Evolutionary conservation across 805 yeast genomes (phyloP), one percentile per base, ranked within the genome.

Genomic region (Kodamaea sagamina): DNA sequence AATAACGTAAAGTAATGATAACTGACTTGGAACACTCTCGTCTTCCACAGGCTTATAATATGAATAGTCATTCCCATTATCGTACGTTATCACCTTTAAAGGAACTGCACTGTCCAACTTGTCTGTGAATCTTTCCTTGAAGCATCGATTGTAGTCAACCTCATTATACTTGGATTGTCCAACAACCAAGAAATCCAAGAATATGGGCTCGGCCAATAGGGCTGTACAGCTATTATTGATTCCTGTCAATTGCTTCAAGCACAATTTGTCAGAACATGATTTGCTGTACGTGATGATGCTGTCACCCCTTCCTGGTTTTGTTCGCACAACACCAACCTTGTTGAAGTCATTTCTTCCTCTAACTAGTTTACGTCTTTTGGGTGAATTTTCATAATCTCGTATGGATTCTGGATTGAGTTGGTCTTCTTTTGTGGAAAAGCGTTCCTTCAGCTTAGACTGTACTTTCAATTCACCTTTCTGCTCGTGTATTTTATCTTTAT

Each of bases 251-350:
- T 88, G 97, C 46, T 74, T 74, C 38, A 83, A 41, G 32, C 86
- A 73, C 18, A 92, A 60, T 55, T 92, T 92, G 59, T 92, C 98
- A 1, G 95, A 81, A 59, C 98, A 92, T 1, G 96, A 87, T 59
- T 89, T 92, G 22, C 95, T 86, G 38, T 76, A 61, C 0, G 95
- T 77, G 3, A 80, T 49, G 1, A 76, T 74, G 2, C 97, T 84
- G 58, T 93, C 98, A 21, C 71, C 59, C 39, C 98, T 62, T 1
- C 99, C 99, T 0, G 98, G 99, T 57, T 93, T 92, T 0, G 98
- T 90, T 48, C 99, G 71, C 1, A 92, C 89, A 6, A 68, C 62
- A 0, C 96, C 96, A 2, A 73, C 62, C 13, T 63, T 53, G 11
- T 63, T 65, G 50, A 78, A 83, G 57, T 78, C 69, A 26, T 75